A percentile compares a stretch with the other conserved stretches of the same genome.
phyloP scores from a whole-genome alignment of 2,329 filamentous ascomycete genomes.

The Neofusicoccum umdonicola region DNA sequence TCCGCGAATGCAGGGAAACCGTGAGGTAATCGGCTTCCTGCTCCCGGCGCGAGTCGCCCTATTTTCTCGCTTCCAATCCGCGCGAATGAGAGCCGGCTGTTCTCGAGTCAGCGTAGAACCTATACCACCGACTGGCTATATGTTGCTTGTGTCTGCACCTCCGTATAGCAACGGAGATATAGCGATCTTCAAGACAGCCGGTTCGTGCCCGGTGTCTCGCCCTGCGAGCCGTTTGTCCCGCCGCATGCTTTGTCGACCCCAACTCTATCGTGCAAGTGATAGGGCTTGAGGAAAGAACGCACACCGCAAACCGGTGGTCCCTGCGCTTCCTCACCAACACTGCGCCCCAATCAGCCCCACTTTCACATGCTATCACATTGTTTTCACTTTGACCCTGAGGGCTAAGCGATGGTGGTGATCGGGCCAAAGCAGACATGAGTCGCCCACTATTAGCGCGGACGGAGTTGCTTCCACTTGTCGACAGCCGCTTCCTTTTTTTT shows the following conservation, averaged over 20 bases:
- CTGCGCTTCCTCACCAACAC: neutral
- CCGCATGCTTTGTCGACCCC: neutral
- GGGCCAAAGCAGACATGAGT: neutral
- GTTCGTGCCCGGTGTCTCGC: too few relatives aligned
- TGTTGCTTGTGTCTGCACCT: too few relatives aligned
- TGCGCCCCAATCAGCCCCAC: neutral
- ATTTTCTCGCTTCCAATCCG: neutral
- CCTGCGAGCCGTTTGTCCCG: neutral
- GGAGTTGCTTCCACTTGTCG: too few relatives aligned
- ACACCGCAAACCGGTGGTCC: slow-evolving; percentile 1
- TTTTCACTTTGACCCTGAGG: neutral
- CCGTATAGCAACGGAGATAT: too few relatives aligned
- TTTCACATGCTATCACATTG: neutral
- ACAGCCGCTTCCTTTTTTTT: too few relatives aligned
- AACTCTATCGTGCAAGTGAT: neutral
- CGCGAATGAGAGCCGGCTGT: neutral
- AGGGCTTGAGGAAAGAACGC: neutral
- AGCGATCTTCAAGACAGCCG: too few relatives aligned
- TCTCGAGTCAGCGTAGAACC: too few relatives aligned
- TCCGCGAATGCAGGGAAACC: neutral
- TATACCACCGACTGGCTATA: too few relatives aligned
- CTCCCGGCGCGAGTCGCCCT: neutral
- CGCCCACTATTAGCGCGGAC: neutral
- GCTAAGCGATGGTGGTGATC: neutral
- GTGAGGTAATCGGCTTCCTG: neutral